Conservation (phyloP, 1,139 yeast genomes). For the Suhomyces guaymorum region DNA sequence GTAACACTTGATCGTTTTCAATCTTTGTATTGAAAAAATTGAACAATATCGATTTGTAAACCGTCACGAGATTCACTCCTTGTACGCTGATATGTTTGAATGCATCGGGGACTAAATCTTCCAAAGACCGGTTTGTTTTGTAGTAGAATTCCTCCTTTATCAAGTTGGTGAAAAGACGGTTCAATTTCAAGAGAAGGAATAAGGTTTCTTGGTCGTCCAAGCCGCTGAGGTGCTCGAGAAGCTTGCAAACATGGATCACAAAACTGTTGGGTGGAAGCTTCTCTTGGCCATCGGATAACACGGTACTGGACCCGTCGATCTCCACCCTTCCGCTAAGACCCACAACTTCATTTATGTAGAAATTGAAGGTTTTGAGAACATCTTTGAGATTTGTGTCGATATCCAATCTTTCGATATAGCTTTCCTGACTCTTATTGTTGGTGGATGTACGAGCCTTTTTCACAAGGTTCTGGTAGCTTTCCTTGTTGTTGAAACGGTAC, state of each 20-base stretch:
- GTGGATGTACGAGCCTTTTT: slow-evolving; percentile 27
- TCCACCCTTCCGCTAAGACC: slow-evolving; percentile 15
- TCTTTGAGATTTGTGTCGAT: slow-evolving; percentile 26
- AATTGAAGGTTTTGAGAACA: slow-evolving; percentile 35
- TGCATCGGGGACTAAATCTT: slow-evolving; percentile 29
- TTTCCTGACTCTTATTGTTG: slow-evolving; percentile 18
- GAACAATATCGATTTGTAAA: slow-evolving; percentile 28
- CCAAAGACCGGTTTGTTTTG: slow-evolving; percentile 39
- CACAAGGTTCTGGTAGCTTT: slow-evolving; percentile 32
- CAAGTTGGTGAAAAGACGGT: slow-evolving; percentile 29
- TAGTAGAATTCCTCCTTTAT: slow-evolving; percentile 42
- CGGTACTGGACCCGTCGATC: slow-evolving; percentile 15
- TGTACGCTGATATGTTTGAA: slow-evolving; percentile 40
- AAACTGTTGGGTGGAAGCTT: slow-evolving; percentile 26
- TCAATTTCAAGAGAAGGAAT: slow-evolving; percentile 36
- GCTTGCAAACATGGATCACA: slow-evolving; percentile 24
- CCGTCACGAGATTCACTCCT: slow-evolving; percentile 34
- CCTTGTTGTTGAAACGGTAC: slow-evolving; percentile 33
- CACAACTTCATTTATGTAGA: slow-evolving; percentile 30
- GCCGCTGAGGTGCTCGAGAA: slow-evolving; percentile 24
- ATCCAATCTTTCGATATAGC: slow-evolving; percentile 23
- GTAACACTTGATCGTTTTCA: slow-evolving; percentile 12
- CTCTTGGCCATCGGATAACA: slow-evolving; percentile 11
- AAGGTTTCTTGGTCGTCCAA: slow-evolving; percentile 33
- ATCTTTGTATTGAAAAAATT: slow-evolving; percentile 25